These are phyloP conservation scores for Entomortierella parvispora DNA, from an alignment of 192 early-diverging fungal species.

Conservation along the genomic window DNA sequence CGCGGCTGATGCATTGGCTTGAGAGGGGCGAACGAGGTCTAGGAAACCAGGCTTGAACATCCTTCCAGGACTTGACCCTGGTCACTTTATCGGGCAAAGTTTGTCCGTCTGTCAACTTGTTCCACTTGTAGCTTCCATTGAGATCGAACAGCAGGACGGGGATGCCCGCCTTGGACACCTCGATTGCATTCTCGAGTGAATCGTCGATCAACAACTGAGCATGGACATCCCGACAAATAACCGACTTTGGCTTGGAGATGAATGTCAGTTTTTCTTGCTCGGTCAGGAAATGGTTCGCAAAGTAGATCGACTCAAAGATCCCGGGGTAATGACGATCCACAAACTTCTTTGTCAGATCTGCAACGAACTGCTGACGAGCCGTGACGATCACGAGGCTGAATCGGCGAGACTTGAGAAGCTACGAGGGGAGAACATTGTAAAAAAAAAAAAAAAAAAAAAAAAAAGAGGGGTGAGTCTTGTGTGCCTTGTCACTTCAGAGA, in stretches of 20 bases:
- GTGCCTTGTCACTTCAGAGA: not conserved
- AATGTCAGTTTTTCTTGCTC: slow-evolving; percentile 61
- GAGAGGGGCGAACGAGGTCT: slow-evolving; percentile 57
- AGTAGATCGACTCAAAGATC: slow-evolving; percentile 72
- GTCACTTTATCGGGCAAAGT: slow-evolving; percentile 57
- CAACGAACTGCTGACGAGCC: slow-evolving; percentile 67
- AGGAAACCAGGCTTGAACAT: slow-evolving; percentile 59
- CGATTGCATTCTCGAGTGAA: slow-evolving; percentile 59
- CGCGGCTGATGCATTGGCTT: slow-evolving; percentile 25
- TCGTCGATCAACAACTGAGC: slow-evolving; percentile 68
- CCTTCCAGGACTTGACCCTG: slow-evolving; percentile 63
- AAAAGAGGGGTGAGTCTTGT: not conserved
- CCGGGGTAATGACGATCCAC: slow-evolving; percentile 66
- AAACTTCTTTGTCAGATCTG: slow-evolving; percentile 65
- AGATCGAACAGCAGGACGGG: slow-evolving; percentile 67
- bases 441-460: not conserved
- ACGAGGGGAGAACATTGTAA: too few species aligned
- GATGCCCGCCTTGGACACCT: slow-evolving; percentile 62
- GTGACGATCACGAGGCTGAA: slow-evolving; percentile 68
- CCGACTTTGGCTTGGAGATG: slow-evolving; percentile 64
- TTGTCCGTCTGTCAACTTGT: slow-evolving; percentile 40
- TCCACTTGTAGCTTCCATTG: slow-evolving; percentile 61
- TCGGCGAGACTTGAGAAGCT: slow-evolving; percentile 60
- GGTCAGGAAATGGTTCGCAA: slow-evolving; percentile 65
- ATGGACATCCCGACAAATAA: slow-evolving; percentile 65